Evolutionary conservation across 371 early-diverging fungal genomes (phyloP).

Genomic region (Dinochytrium kinnereticum): DNA sequence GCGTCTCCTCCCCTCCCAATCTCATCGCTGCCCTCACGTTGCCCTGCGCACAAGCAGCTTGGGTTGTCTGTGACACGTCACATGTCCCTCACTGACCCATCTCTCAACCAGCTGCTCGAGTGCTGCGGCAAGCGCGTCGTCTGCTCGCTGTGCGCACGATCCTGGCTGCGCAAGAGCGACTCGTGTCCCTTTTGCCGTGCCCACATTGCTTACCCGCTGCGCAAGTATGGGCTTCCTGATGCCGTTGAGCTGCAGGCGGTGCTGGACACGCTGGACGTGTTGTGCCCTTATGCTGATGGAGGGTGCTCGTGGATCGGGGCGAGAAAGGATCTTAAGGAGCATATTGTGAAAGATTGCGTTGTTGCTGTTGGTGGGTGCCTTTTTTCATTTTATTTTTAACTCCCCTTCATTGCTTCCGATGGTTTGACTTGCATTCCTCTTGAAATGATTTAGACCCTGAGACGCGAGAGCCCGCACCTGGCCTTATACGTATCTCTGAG

Average conservation of each 20-base stretch:
- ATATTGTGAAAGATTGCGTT: constrained; percentile 22
- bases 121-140: constrained; percentile 25
- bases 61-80: background rate
- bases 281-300: constrained; percentile 23
- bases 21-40: too few relatives aligned
- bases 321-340: constrained; percentile 3
- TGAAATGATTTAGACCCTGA: constrained; percentile 14
- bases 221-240: constrained; percentile 20
- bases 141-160: constrained; percentile 28
- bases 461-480: constrained; percentile 5
- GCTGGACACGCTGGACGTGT: constrained; percentile 19
- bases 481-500: constrained; percentile 2
- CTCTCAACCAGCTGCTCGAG: constrained; percentile 12
- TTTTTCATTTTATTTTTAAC: background rate
- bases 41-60: too few relatives aligned
- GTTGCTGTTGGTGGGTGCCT: constrained; percentile 23
- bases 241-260: constrained; percentile 11
- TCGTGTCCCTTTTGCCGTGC: constrained; percentile 31
- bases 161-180: constrained; percentile 21
- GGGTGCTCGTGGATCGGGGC: constrained; percentile 29
- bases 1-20: too few relatives aligned
- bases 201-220: background rate
- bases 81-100: background rate
- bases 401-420: background rate
- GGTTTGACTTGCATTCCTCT: too few relatives aligned